phyloP scores from a whole-genome alignment of 768 basidiomycete species.

The Thelephora ganbajun region DNA sequence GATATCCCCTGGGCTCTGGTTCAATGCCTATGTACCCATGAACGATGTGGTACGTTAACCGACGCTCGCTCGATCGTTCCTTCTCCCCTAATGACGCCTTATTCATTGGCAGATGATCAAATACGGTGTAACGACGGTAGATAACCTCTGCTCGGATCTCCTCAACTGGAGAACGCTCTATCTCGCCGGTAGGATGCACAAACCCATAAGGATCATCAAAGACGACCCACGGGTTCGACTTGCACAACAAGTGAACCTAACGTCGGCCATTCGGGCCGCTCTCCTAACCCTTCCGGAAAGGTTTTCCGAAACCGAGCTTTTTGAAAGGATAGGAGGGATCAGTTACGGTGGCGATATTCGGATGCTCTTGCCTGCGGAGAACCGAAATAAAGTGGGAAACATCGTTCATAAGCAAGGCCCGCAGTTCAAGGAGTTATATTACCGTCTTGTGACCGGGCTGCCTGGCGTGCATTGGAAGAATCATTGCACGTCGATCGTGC shows the following conservation, averaged over 20 bases:
- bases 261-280: conserved; percentile 80
- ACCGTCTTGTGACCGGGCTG: conserved; percentile 58
- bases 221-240: conserved; percentile 86
- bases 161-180: conserved; percentile 91
- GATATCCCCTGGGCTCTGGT: conserved; percentile 83
- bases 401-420: conserved; percentile 73
- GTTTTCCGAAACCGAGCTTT: conserved; percentile 75
- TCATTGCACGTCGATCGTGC: conserved; percentile 40
- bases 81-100: not conserved
- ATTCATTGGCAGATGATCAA: conserved; percentile 60
- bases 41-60: conserved; percentile 58
- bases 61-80: conserved; percentile 5
- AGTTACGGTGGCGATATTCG: conserved; percentile 85
- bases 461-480: conserved; percentile 69
- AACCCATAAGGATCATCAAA: conserved; percentile 86
- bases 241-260: conserved; percentile 88
- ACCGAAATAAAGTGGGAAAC: conserved; percentile 86
- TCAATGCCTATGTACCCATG: conserved; percentile 81
- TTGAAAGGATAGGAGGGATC: conserved; percentile 73
- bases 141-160: conserved; percentile 79
- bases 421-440: conserved; percentile 84
- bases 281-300: conserved; percentile 73
- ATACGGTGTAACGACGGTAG: conserved; percentile 90
- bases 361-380: conserved; percentile 91
- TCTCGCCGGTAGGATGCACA: conserved; percentile 93